Conservation (phyloP, 2,329 filamentous ascomycete species). For the Eutypella sp. region DNA sequence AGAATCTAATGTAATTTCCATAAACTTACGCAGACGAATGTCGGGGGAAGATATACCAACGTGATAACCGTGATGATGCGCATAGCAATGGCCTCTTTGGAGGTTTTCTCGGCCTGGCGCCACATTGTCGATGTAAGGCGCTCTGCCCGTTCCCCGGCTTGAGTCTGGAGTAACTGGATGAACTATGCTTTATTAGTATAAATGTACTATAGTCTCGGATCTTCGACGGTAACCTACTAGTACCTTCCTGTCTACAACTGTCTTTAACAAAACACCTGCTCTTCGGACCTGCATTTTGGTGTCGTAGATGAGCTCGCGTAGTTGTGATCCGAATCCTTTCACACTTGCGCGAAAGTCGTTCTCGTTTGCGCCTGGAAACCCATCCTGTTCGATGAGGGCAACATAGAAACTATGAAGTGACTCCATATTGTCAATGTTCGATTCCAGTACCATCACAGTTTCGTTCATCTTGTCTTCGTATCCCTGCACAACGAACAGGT, state of each 20-base stretch:
- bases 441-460: slow-evolving; percentile 27
- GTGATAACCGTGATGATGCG: slow-evolving; percentile 30
- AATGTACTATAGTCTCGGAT: not conserved
- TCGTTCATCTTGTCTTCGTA: slow-evolving; percentile 30
- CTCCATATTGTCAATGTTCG: slow-evolving; percentile 28
- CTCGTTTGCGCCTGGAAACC: slow-evolving; percentile 11
- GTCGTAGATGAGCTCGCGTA: slow-evolving; percentile 29
- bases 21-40: slow-evolving; percentile 28
- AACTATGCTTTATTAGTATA: not conserved
- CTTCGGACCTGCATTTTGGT: slow-evolving; percentile 28
- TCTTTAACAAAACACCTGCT: slow-evolving; percentile 26
- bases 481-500: slow-evolving; percentile 29
- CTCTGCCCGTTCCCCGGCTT: slow-evolving; percentile 21
- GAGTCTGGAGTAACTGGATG: slow-evolving; percentile 20
- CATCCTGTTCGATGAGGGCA: slow-evolving; percentile 9
- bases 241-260: slow-evolving; percentile 28
- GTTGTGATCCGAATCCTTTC: slow-evolving; percentile 14
- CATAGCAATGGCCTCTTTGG: slow-evolving; percentile 28
- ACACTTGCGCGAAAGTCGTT: slow-evolving; percentile 14
- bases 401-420: slow-evolving; percentile 19
- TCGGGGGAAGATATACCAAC: slow-evolving; percentile 29
- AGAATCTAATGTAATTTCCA: not conserved
- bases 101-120: slow-evolving; percentile 10
- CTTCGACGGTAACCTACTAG: slow-evolving; percentile 12
- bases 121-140: slow-evolving; percentile 18